These are phyloP conservation scores for Cryptococcus sp. DNA, from an alignment of 1,284 basidiomycete genomes.

Conservation along the genomic window DNA sequence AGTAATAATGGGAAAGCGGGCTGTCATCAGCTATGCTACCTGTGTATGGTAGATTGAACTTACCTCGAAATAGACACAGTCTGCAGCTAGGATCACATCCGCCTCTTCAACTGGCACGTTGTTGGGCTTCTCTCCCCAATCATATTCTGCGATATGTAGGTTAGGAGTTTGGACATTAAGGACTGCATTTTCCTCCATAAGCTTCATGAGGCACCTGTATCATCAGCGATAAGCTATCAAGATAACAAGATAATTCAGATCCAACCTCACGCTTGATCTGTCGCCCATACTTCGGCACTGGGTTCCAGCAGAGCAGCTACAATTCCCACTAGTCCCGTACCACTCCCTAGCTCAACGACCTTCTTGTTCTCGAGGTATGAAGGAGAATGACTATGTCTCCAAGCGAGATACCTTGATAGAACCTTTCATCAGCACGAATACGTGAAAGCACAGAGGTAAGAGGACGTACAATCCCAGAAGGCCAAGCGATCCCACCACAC, in stretches of 20 bases:
- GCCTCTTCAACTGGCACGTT: slow-evolving; percentile 46
- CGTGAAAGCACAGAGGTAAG: neutral
- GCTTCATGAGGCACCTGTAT: slow-evolving; percentile 63
- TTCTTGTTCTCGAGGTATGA: slow-evolving; percentile 55
- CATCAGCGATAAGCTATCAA: slow-evolving; percentile 4
- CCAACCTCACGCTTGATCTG: slow-evolving; percentile 81
- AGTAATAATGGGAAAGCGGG: slow-evolving; percentile 88
- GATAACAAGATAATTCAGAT: slow-evolving; percentile 1
- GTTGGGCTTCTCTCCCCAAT: slow-evolving; percentile 54
- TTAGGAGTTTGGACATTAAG: slow-evolving; percentile 55
- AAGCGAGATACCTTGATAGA: slow-evolving; percentile 65
- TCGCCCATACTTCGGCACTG: slow-evolving; percentile 64
- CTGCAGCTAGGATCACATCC: slow-evolving; percentile 75
- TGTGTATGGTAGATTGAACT: neutral
- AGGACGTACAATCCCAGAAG: slow-evolving; percentile 72
- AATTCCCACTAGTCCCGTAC: slow-evolving; percentile 85
- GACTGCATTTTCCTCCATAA: slow-evolving; percentile 67
- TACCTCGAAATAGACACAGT: slow-evolving; percentile 88
- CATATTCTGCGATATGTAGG: slow-evolving; percentile 64
- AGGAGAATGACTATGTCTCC: slow-evolving; percentile 50
- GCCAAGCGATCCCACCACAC: slow-evolving; percentile 89
- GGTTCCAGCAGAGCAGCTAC: slow-evolving; percentile 65
- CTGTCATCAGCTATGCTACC: slow-evolving; percentile 12
- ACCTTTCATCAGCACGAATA: slow-evolving; percentile 54
- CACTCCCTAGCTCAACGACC: slow-evolving; percentile 75